Evolutionary conservation across 306 rosid species (phyloP), one percentile per base, ranked within the genome.

Genomic region (Benincasa hispida): DNA sequence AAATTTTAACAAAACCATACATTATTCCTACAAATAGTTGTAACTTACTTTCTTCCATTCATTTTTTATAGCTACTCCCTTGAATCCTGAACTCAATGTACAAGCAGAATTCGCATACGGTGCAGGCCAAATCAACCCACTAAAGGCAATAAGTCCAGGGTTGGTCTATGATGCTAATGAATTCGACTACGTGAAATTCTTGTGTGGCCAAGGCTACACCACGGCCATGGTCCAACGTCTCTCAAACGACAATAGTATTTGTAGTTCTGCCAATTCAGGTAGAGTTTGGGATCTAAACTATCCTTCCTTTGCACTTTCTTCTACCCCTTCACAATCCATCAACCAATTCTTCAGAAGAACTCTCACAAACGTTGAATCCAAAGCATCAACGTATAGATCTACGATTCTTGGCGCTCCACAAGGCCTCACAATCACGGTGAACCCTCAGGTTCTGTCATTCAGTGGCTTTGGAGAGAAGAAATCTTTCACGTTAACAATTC

Each of bases 71-170:
- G 90, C 81, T 39, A 17, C 18, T 1, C 82, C 82, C 2, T 35
- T 84, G 87, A 85, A 81, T 45, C 7, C 82, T 5, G 10, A 70
- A 2, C 15, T 54, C 4, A 84, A 79, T 32, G 61, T 61, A 0
- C 79, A 77, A 0, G 85, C 81, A 6, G 91, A 87, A 55, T 65
- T 87, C 0, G 86, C 88, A 10, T 85, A 85, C 25, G 88, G 88
- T 0, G 72, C 87, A 0, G 88, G 88, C 22, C 84, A 55, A 35
- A 17, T 87, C 6, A n/a, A 83, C 59, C 89, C 82, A 6, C 10
- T 30, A 3, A 47, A 77, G 28, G 87, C 87, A 22, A 2, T 50
- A 13, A 39, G 32, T 55, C 87, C 89, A 0, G 79, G 86, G 10
- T 70, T 83, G 77, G 60, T 86, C 18, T 86, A 86, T 32, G 87